Evolutionary conservation across 2,329 filamentous ascomycete genomes (phyloP), one percentile per base, ranked within the genome.

Genomic region (Claviceps spartinae): DNA sequence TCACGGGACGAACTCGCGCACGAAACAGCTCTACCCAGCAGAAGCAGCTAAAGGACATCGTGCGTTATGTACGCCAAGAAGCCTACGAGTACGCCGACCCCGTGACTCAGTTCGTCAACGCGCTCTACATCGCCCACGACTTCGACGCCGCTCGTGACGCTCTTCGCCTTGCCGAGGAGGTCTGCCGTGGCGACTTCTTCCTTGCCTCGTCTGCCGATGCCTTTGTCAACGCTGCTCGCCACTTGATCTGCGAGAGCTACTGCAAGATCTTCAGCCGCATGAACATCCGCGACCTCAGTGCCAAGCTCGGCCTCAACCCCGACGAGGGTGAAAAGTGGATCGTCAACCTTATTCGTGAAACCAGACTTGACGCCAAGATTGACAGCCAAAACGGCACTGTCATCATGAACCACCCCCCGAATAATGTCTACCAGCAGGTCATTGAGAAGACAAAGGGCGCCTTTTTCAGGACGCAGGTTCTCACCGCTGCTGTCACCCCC

Each of bases 241-340:
- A 98, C 76, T 77, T 98, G 55, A 97, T 98, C 69, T 97, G 91
- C 51, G 93, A 98, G 77, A 89, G 83, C 69, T 98, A 98, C 79
- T 98, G 93, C 87, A 97, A 97, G 81, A 98, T 98, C 68, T 94
- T 97, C 71, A 89, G 95, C 67, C 81, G 91, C 62, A 98, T 98
- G 67, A 91, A 97, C 69, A 97, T 98, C 69, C 89, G 90, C 79
- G 93, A 97, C 63, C 81, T 98, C 54, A 95, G 89, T 58, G 85
- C 83, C 57, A 87, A 93, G 67, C 82, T 98, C 55, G 93, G 91
- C 59, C 78, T 98, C 58, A 88, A 86, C 67, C 84, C 90, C 63
- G 88, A 95, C 65, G 93, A 97, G 65, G 93, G 93, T 63, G 93
- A 98, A 82, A 98, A 98, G 78, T 98, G 93, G 93, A 98, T 98